phyloP scores from a whole-genome alignment of 805 yeast species.

The Kuraishia molischiana region DNA sequence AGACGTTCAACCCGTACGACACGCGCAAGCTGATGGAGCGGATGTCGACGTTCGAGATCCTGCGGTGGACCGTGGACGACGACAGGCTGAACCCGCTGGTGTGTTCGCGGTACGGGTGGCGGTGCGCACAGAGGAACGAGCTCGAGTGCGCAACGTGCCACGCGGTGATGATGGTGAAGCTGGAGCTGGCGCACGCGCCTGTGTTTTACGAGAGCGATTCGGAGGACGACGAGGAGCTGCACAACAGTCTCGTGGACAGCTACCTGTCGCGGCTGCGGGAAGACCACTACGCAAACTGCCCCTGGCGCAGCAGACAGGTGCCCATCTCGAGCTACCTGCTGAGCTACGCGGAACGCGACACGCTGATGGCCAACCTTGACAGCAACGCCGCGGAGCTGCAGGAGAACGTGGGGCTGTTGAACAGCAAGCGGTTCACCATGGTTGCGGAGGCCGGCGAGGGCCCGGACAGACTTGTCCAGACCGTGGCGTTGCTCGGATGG shows the following conservation, averaged over 20 bases:
- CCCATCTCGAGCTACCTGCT: not conserved
- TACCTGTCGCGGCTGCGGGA: slow-evolving; percentile 9
- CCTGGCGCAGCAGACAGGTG: slow-evolving; percentile 8
- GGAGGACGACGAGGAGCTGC: slow-evolving; percentile 5
- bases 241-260: slow-evolving; percentile 14
- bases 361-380: not conserved
- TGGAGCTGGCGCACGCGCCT: slow-evolving; percentile 11
- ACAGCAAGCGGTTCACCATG: slow-evolving; percentile 5
- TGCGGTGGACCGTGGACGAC: slow-evolving; percentile 35
- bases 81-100: slow-evolving; percentile 30
- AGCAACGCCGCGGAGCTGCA: not conserved
- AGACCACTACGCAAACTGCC: slow-evolving; percentile 12
- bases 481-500: slow-evolving; percentile 26
- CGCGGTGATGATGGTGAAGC: slow-evolving; percentile 16
- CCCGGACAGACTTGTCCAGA: slow-evolving; percentile 5
- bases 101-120: slow-evolving; percentile 47
- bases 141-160: slow-evolving; percentile 23
- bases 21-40: slow-evolving; percentile 23
- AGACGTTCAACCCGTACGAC: slow-evolving; percentile 1
- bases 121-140: slow-evolving; percentile 26
- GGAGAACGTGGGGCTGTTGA: slow-evolving; percentile 4
- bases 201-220: slow-evolving; percentile 1
- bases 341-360: not conserved
- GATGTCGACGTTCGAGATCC: slow-evolving; percentile 30
- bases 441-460: slow-evolving; percentile 6